Percentiles rank a stretch among this genome's conserved stretches.
Conservation (phyloP, 495 filamentous ascomycete genomes). For the Tuber microsphaerosporum region DNA sequence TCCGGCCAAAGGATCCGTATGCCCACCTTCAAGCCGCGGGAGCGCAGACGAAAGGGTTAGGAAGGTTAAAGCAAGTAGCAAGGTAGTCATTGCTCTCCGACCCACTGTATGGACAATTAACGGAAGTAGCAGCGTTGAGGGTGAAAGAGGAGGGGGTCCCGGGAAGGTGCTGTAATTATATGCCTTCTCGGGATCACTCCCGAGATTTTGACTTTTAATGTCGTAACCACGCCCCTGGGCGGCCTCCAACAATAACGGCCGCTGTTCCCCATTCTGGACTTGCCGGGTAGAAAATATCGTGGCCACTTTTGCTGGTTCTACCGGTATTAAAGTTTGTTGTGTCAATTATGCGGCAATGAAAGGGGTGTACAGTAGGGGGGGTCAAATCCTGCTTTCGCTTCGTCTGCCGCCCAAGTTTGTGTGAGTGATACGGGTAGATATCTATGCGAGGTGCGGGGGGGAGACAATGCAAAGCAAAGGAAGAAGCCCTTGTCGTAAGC, state of each 20-base stretch:
- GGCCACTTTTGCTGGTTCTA: not conserved
- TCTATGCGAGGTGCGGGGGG: not conserved
- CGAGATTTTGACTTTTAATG: not conserved
- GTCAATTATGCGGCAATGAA: not conserved
- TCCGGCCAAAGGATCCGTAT: constrained; percentile 12
- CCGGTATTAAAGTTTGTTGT: not conserved
- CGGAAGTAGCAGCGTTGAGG: not conserved
- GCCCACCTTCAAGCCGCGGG: constrained; percentile 8
- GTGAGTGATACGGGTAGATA: not conserved
- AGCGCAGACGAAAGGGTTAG: constrained; percentile 14
- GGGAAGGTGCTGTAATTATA: constrained; percentile 32
- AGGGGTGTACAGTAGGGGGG: not conserved
- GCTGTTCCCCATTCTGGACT: not conserved
- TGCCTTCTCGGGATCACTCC: constrained; percentile 17
- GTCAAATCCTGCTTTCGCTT: not conserved
- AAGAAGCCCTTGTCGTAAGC: not conserved
- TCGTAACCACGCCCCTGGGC: not conserved
- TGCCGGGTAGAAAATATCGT: not conserved
- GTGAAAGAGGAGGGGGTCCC: not conserved
- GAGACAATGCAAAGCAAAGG: not conserved
- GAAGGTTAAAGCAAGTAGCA: not conserved
- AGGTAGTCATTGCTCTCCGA: not conserved
- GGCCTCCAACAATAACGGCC: not conserved
- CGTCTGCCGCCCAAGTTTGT: not conserved
- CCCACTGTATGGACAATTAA: constrained; percentile 9